phyloP scores from a whole-genome alignment of 2,329 filamentous ascomycete species.

The Apiospora phragmitis region DNA sequence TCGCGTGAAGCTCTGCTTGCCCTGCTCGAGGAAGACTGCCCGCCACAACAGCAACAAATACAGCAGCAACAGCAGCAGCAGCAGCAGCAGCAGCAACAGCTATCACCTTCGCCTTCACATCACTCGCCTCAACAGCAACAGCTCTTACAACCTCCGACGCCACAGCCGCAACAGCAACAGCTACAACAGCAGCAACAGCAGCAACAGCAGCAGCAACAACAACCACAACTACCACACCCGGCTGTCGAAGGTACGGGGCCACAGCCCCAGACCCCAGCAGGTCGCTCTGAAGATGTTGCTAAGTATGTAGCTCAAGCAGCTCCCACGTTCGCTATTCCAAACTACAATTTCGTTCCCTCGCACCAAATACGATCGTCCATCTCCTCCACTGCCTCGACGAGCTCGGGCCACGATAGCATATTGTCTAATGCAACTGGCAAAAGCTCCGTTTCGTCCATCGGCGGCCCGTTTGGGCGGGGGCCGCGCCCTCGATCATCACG shows the following conservation, averaged over 20 bases:
- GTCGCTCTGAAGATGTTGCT: slow-evolving; percentile 11
- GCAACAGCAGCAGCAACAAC: slow-evolving; percentile 17
- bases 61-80: slow-evolving; percentile 12
- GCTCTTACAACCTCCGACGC: slow-evolving; percentile 5
- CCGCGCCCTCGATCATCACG: slow-evolving; percentile 19
- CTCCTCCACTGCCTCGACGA: slow-evolving; percentile 30
- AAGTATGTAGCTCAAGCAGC: slow-evolving; percentile 17
- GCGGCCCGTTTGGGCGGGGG: slow-evolving; percentile 12
- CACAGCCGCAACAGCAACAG: slow-evolving; percentile 16
- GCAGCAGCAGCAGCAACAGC: slow-evolving; percentile 16
- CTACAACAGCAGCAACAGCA: slow-evolving; percentile 19
- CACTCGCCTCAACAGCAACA: slow-evolving; percentile 15
- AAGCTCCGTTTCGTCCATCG: slow-evolving; percentile 30
- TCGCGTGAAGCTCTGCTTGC: slow-evolving; percentile 31
- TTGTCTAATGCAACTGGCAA: slow-evolving; percentile 31
- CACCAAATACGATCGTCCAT: slow-evolving; percentile 30
- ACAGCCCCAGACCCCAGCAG: neutral
- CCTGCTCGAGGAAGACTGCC: slow-evolving; percentile 27
- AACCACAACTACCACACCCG: slow-evolving; percentile 21
- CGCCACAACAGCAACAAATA: slow-evolving; percentile 18
- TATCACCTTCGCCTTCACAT: slow-evolving; percentile 14
- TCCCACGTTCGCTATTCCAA: slow-evolving; percentile 24
- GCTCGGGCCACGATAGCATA: slow-evolving; percentile 31
- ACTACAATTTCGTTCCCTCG: slow-evolving; percentile 24
- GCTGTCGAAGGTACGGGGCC: slow-evolving; percentile 16